These are phyloP conservation scores for Salvia rosmarinus DNA, from an alignment of 257 asterid genomes.

Conservation along the genomic window DNA sequence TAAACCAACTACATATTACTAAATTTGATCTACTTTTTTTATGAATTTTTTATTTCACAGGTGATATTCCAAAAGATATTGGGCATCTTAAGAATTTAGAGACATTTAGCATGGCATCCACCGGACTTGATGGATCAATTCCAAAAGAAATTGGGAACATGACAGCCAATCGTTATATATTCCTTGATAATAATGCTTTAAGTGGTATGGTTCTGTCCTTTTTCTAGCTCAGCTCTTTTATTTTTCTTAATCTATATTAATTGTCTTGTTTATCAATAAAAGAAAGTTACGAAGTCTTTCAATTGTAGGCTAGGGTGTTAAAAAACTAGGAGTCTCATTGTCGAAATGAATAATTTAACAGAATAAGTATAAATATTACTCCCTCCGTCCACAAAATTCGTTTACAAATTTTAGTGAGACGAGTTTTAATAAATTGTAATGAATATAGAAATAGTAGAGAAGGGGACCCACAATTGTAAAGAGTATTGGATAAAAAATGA, in stretches of 20 bases:
- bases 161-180: not conserved
- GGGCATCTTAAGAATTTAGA: not conserved
- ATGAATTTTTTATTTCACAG: not conserved
- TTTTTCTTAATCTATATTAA: not conserved
- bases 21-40: not conserved
- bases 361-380: too few relatives aligned
- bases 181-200: constrained; percentile 6
- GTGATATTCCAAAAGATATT: not conserved
- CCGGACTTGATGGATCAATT: not conserved
- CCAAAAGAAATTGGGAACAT: constrained; percentile 14
- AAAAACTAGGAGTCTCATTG: too few relatives aligned
- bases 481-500: too few relatives aligned
- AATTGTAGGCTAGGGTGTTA: too few relatives aligned
- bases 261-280: not conserved
- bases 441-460: too few relatives aligned
- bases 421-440: too few relatives aligned
- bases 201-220: not conserved
- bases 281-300: not conserved
- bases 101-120: not conserved
- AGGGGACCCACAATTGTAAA: too few relatives aligned
- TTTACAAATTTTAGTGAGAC: too few relatives aligned
- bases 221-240: not conserved
- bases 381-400: too few relatives aligned
- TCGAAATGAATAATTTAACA: too few relatives aligned
- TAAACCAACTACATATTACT: too few relatives aligned